Evolutionary conservation across 2,329 filamentous ascomycete species (phyloP), one percentile per base, ranked within the genome.

Genomic region (Xylariaceae sp.): DNA sequence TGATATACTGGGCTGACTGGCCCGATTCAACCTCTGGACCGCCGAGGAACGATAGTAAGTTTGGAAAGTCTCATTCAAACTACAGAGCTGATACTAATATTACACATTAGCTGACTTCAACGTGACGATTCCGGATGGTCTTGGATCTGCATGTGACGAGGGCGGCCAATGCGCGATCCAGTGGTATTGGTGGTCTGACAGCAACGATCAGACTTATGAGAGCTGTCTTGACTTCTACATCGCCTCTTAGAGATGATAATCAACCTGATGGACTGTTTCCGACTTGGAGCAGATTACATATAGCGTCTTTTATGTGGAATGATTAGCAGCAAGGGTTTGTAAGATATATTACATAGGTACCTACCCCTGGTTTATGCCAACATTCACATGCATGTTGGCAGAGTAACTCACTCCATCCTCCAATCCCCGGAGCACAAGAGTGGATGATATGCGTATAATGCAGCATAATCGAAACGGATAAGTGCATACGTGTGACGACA

Each of bases 161-260:
- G 71, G 73, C 17, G 80, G 80, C 39, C 66, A 70, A 52, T 73
- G 70, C 44, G 62, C 58, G 11, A 48, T 85, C 41, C 81, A 85
- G 66, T 83, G 81, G 80, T 83, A 72, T 66, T 85, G 81, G 81
- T 72, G 81, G 52, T 79, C 80, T 4, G 62, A 66, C 14, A 69
- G 68, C 47, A 75, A 80, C 53, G 60, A 77, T 50, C 82, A 85
- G 72, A 83, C 81, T 11, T 85, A 85, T 62, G 77, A 82, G 69
- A 74, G 75, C 44, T 85, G 82, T 66, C 69, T 84, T 45, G 82
- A 85, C 60, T 83, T 86, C 46, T 57, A 59, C 12, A 40, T 62
- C 12, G 30, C 48, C 31, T 15, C 40, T n/a, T 55, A 52, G 33
- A 14, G 22, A 27, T 4, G 22, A 27, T 27, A 5, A 7, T 27